Conservation (phyloP, 2,329 filamentous ascomycete genomes). For the Stemphylium vesicarium region DNA sequence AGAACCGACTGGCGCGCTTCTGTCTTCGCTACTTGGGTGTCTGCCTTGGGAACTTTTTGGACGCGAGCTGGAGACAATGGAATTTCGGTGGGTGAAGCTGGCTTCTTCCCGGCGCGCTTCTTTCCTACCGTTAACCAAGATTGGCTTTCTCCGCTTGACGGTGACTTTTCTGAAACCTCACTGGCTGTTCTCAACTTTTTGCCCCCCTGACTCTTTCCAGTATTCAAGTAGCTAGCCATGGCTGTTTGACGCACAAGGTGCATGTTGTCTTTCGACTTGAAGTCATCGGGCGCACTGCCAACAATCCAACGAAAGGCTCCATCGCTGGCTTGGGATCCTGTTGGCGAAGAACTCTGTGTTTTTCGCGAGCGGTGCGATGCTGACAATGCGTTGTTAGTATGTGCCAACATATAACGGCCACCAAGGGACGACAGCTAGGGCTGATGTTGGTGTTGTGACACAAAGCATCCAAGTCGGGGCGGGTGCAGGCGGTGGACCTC, state of each 20-base stretch:
- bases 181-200: slow-evolving; percentile 18
- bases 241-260: slow-evolving; percentile 44
- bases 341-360: slow-evolving; percentile 15
- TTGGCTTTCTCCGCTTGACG: slow-evolving; percentile 19
- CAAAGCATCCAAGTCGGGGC: not conserved
- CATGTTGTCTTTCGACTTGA: slow-evolving; percentile 43
- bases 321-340: slow-evolving; percentile 5
- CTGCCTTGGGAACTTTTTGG: slow-evolving; percentile 6
- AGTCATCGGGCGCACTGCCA: slow-evolving; percentile 36
- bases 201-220: slow-evolving; percentile 24
- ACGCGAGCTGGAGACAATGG: slow-evolving; percentile 1
- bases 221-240: slow-evolving; percentile 42
- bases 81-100: slow-evolving; percentile 11
- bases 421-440: not conserved
- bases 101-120: slow-evolving; percentile 6
- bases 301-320: slow-evolving; percentile 42
- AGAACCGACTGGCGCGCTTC: slow-evolving; percentile 22
- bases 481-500: slow-evolving; percentile 4
- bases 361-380: slow-evolving; percentile 16
- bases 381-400: slow-evolving; percentile 9
- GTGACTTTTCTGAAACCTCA: slow-evolving; percentile 27
- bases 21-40: slow-evolving; percentile 11
- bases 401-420: not conserved
- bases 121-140: slow-evolving; percentile 8
- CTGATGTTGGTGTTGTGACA: slow-evolving; percentile 1